Evolutionary conservation across 108 stramenopile species (phyloP).

Genomic region (Mayamaea pseudoterrestris): DNA sequence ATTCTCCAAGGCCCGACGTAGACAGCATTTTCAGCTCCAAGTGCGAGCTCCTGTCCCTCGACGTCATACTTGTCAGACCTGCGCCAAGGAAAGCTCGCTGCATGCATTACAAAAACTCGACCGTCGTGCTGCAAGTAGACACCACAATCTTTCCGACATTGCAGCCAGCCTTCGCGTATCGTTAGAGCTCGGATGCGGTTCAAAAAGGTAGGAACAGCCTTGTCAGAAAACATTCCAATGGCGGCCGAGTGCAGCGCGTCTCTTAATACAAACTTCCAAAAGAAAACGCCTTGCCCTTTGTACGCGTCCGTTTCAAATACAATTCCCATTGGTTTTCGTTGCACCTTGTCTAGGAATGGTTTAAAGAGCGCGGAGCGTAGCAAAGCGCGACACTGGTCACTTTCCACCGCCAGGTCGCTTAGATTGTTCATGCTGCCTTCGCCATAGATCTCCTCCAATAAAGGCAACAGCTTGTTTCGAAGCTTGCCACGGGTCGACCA

Average conservation of each 20-base stretch:
- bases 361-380: constrained; percentile 38
- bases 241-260: constrained; percentile 62
- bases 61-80: constrained; percentile 37
- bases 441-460: constrained; percentile 92
- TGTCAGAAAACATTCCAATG: constrained; percentile 79
- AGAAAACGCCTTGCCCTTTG: constrained; percentile 49
- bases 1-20: constrained; percentile 66
- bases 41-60: constrained; percentile 15
- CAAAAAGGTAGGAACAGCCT: constrained; percentile 56
- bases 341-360: constrained; percentile 48
- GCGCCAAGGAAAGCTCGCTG: constrained; percentile 55
- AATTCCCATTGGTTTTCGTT: constrained; percentile 60
- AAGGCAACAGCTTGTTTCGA: constrained; percentile 80
- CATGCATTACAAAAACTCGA: constrained; percentile 47
- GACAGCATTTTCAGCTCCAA: constrained; percentile 16
- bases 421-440: constrained; percentile 80
- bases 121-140: constrained; percentile 62
- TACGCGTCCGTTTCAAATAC: constrained; percentile 43
- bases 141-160: constrained; percentile 80
- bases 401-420: constrained; percentile 64
- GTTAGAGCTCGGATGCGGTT: constrained; percentile 14
- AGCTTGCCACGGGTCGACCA: constrained; percentile 96
- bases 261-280: constrained; percentile 80
- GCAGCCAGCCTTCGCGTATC: constrained; percentile 53
- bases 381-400: constrained; percentile 64